phyloP scores from a whole-genome alignment of 768 basidiomycete genomes.

The Scleroderma bovista region DNA sequence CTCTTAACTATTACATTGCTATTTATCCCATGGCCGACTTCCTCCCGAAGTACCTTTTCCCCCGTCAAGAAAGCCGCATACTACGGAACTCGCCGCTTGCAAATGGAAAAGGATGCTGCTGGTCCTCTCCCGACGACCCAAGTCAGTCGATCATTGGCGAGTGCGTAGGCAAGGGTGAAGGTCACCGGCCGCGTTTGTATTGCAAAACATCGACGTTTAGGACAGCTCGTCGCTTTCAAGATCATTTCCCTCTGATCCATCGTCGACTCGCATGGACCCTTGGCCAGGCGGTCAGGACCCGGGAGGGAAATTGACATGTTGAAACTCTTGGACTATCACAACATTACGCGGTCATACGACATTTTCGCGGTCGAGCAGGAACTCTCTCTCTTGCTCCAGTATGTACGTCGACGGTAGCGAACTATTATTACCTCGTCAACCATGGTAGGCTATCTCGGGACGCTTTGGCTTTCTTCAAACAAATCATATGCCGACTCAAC shows the following conservation, averaged over 20 bases:
- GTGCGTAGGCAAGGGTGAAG: slow-evolving; percentile 91
- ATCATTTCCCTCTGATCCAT: slow-evolving; percentile 84
- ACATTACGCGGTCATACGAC: slow-evolving; percentile 92
- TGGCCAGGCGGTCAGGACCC: slow-evolving; percentile 68
- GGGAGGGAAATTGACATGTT: slow-evolving; percentile 97
- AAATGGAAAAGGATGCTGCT: slow-evolving; percentile 81
- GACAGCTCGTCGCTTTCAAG: slow-evolving; percentile 92
- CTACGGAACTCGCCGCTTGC: slow-evolving; percentile 80
- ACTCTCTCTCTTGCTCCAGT: slow-evolving; percentile 90
- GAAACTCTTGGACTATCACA: slow-evolving; percentile 98
- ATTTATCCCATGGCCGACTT: slow-evolving; percentile 20
- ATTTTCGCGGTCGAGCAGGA: slow-evolving; percentile 91
- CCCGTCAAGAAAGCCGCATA: slow-evolving; percentile 67
- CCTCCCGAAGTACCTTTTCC: slow-evolving; percentile 68
- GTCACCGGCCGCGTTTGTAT: slow-evolving; percentile 94
- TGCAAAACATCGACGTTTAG: slow-evolving; percentile 78
- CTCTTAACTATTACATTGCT: background rate
- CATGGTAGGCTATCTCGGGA: slow-evolving; percentile 76
- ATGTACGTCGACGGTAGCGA: slow-evolving; percentile 95
- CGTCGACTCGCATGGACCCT: slow-evolving; percentile 63
- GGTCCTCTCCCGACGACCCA: slow-evolving; percentile 75
- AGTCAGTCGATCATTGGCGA: slow-evolving; percentile 91
- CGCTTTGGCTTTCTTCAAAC: slow-evolving; percentile 90
- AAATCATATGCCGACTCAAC: slow-evolving; percentile 91
- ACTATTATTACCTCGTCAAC: slow-evolving; percentile 93